Evolutionary conservation across 2,329 filamentous ascomycete genomes (phyloP), one percentile per base, ranked within the genome.

Genomic region (Xylariaceae sp.): DNA sequence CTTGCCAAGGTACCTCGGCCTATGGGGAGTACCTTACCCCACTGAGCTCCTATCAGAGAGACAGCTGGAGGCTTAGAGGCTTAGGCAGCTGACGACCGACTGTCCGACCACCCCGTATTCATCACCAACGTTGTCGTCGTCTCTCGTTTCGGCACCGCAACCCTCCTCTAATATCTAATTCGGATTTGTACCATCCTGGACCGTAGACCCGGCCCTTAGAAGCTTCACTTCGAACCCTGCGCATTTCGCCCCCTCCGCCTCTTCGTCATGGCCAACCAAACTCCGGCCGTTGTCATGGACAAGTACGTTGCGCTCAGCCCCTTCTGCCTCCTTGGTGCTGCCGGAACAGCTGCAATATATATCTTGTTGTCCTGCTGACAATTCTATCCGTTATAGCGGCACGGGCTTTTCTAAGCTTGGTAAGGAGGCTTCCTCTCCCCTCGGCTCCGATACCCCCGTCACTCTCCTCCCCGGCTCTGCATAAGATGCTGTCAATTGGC

Each of bases 261-360:
- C 65, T 62, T 71, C 74, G 81, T 74, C 71, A 99, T 99, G 94
- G 93, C 94, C 74, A 89, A 89, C 80, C 93, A 97, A 86, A 97
- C 94, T 75, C 94, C 94, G 72, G 94, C 94, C 90, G 94, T 99
- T 97, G 94, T 99, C 91, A 99, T 99, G 93, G 94, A 99, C 94
- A 99, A 99, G 94, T 97, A 88, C 79, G 91, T 84, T 71, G 23
- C 52, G 45, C 63, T 30, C 23, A 30, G 23, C 23, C 23, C 75
- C 72, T 66, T 69, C 72, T 64, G 71, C 70, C 72, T 70, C 68
- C 73, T 60, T 53, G 47, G 58, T 64, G 62, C 61, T 62, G 64
- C 11, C 6, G 23, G 13, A 62, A 57, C 1, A 60, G 58, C 54
- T 56, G 50, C 58, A 50, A 37, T 50, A 50, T 23, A 55, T 61